Conservation (phyloP, 1,284 basidiomycete genomes). For the Moniliophthora roreri region DNA sequence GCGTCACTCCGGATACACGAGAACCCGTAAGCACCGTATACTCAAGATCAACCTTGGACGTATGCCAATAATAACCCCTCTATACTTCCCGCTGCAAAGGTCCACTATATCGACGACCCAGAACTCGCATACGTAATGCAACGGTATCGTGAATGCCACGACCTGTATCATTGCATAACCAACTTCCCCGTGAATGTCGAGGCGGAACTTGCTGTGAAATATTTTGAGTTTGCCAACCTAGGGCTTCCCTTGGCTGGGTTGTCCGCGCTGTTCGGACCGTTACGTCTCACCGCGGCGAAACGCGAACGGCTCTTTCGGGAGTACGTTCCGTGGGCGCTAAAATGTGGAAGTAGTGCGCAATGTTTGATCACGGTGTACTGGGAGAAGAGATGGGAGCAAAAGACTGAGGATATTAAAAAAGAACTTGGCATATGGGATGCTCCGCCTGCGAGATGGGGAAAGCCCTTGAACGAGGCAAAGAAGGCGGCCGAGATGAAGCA, state of each 20-base stretch:
- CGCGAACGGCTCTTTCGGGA: constrained; percentile 66
- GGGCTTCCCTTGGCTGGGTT: constrained; percentile 87
- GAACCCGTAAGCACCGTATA: constrained; percentile 65
- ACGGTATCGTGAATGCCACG: constrained; percentile 96
- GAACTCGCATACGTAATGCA: constrained; percentile 97
- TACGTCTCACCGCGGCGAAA: constrained; percentile 59
- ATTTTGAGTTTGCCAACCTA: constrained; percentile 93
- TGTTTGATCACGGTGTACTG: constrained; percentile 92
- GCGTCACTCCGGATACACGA: constrained; percentile 94
- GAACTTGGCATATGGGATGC: constrained; percentile 86
- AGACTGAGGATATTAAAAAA: constrained; percentile 75
- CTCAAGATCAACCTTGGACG: constrained; percentile 7
- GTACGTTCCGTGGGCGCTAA: constrained; percentile 90
- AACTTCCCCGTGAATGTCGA: constrained; percentile 88
- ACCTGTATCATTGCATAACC: constrained; percentile 92
- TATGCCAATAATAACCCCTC: constrained; percentile 8
- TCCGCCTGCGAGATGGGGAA: constrained; percentile 64
- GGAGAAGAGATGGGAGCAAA: constrained; percentile 92
- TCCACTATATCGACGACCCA: constrained; percentile 91
- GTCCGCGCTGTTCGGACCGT: constrained; percentile 74
- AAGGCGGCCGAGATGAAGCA: constrained; percentile 34
- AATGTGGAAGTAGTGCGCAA: constrained; percentile 71
- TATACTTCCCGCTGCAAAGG: constrained; percentile 50
- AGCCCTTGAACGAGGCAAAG: constrained; percentile 56
- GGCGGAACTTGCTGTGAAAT: constrained; percentile 95